Conservation (phyloP, 805 yeast genomes). For the Debaryomyces hansenii region DNA sequence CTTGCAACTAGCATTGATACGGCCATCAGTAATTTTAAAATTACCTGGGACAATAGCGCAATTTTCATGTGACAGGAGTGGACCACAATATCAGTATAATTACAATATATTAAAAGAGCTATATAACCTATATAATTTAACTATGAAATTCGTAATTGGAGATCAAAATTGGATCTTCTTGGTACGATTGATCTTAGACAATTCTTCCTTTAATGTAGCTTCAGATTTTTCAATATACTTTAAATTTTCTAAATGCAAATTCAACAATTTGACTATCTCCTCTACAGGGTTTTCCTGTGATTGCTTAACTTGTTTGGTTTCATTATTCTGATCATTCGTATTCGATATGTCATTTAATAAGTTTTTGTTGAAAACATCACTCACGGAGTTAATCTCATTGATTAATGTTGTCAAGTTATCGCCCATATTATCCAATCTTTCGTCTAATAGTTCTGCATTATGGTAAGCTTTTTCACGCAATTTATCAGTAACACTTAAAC, state of each 20-base stretch:
- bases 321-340: constrained; percentile 7
- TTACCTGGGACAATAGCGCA: no score
- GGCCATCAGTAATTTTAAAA: no score
- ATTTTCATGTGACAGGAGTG: neutral
- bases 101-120: neutral
- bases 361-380: constrained; percentile 71
- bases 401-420: constrained; percentile 73
- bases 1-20: no score
- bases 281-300: constrained; percentile 48
- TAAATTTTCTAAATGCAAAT: constrained; percentile 85
- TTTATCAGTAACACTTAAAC: constrained; percentile 65
- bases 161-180: constrained; percentile 6
- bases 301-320: constrained; percentile 19
- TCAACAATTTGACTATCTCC: constrained; percentile 77
- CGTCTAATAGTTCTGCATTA: constrained; percentile 82
- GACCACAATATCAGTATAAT: neutral
- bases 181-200: constrained; percentile 39
- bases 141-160: neutral
- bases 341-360: constrained; percentile 38
- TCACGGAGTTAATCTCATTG: constrained; percentile 78
- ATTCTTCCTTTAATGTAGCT: constrained; percentile 61
- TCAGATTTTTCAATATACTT: constrained; percentile 83
- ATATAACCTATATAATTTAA: neutral
- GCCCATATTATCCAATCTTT: constrained; percentile 75
- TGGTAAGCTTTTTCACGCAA: constrained; percentile 87